These are phyloP conservation scores for Cichorium intybus DNA, from an alignment of 140 eudicot species.

Conservation along the genomic window DNA sequence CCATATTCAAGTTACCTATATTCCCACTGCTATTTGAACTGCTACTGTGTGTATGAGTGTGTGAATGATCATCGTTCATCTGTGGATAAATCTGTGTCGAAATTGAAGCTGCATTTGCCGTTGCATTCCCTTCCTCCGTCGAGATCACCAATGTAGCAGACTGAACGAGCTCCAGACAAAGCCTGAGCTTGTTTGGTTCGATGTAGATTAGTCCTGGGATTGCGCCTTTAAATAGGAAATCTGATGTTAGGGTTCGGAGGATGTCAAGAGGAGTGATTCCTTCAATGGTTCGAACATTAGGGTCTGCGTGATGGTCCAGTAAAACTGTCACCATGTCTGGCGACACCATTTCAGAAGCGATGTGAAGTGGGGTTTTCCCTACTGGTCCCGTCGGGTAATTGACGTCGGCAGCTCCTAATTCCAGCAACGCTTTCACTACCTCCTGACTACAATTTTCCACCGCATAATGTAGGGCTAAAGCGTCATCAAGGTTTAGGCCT, in stretches of 20 bases:
- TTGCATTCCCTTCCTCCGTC: slow-evolving; percentile 59
- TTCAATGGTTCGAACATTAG: too few species aligned
- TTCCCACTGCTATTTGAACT: too few species aligned
- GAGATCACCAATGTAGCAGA: slow-evolving; percentile 93
- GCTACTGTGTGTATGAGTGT: too few species aligned
- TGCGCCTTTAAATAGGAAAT: slow-evolving; percentile 84
- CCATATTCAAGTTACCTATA: too few species aligned
- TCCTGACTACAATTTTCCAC: too few species aligned
- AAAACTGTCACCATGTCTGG: slow-evolving; percentile 97
- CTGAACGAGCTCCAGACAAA: slow-evolving; percentile 88
- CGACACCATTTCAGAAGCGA: slow-evolving; percentile 94
- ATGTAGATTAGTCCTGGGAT: too few species aligned
- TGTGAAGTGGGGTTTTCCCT: slow-evolving; percentile 82
- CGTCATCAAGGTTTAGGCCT: slow-evolving; percentile 90
- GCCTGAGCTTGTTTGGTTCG: slow-evolving; percentile 68
- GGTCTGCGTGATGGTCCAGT: slow-evolving; percentile 95
- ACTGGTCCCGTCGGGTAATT: slow-evolving; percentile 92
- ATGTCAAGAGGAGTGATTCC: too few species aligned
- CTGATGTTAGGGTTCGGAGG: slow-evolving; percentile 87
- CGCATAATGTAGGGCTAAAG: too few species aligned
- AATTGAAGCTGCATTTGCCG: slow-evolving; percentile 28
- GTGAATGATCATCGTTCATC: too few species aligned
- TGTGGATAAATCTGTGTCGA: slow-evolving; percentile 32
- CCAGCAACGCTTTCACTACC: too few species aligned
- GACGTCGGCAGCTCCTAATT: too few species aligned